Evolutionary conservation across 139 green algal species (phyloP).

Genomic region (Nannochloris sp.): DNA sequence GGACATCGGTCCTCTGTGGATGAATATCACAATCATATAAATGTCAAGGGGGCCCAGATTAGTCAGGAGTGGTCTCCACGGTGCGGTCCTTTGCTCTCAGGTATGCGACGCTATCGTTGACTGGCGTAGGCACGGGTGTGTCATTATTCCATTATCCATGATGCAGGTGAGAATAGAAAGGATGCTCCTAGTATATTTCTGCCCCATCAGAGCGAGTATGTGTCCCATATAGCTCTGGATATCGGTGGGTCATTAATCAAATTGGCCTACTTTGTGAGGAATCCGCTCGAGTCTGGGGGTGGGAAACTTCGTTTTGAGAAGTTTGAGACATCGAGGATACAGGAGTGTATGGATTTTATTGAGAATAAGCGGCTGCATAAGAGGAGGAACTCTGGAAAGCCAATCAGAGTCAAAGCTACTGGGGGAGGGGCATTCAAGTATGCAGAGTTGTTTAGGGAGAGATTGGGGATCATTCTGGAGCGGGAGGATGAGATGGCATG

Average conservation of each 20-base stretch:
- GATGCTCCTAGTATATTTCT: slow-evolving; percentile 80
- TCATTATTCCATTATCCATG: too few relatives aligned
- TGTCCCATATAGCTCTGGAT: slow-evolving; percentile 88
- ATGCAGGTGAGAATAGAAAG: not conserved
- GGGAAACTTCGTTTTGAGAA: slow-evolving; percentile 96
- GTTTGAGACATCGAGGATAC: slow-evolving; percentile 85
- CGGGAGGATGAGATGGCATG: slow-evolving; percentile 93
- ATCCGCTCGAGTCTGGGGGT: slow-evolving; percentile 11
- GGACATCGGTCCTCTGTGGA: too few relatives aligned
- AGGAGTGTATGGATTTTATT: slow-evolving; percentile 91
- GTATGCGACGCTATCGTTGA: not conserved
- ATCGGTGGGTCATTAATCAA: slow-evolving; percentile 96
- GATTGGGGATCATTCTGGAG: slow-evolving; percentile 82
- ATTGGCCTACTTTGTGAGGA: slow-evolving; percentile 89
- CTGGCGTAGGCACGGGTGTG: not conserved
- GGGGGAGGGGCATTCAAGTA: slow-evolving; percentile 83
- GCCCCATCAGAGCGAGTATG: slow-evolving; percentile 82
- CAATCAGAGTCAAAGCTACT: slow-evolving; percentile 53
- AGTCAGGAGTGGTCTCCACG: slow-evolving; percentile 13
- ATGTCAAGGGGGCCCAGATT: slow-evolving; percentile 23
- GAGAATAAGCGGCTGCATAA: slow-evolving; percentile 82
- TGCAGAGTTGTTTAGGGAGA: slow-evolving; percentile 72
- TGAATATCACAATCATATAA: not conserved
- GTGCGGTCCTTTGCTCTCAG: not conserved
- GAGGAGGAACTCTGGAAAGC: slow-evolving; percentile 17